Evolutionary conservation across 192 early-diverging fungal genomes (phyloP).

Genomic region (Gigaspora rosea): DNA sequence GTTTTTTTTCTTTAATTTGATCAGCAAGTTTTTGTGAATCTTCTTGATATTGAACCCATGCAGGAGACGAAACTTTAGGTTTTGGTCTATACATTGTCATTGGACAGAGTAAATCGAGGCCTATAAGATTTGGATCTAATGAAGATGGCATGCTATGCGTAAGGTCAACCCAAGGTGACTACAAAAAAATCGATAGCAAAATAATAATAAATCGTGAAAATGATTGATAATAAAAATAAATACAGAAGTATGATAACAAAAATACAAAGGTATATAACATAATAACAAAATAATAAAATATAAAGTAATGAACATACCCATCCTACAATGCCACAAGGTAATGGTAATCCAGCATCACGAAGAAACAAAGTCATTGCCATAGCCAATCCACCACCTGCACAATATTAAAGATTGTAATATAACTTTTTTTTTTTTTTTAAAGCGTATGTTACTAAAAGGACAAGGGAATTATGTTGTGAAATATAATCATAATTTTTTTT

Average conservation of each 20-base stretch:
- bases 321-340: neutral
- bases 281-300: neutral
- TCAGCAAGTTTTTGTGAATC: constrained; percentile 25
- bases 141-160: constrained; percentile 49
- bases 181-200: neutral
- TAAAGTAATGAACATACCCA: neutral
- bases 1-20: constrained; percentile 25
- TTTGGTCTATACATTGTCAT: constrained; percentile 32
- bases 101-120: too few relatives aligned
- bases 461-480: too few relatives aligned
- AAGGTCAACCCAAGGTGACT: neutral
- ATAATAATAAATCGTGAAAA: neutral
- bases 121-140: constrained; percentile 17
- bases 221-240: neutral
- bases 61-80: constrained; percentile 32
- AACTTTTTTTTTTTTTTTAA: too few relatives aligned
- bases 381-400: constrained; percentile 63
- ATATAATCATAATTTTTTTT: too few relatives aligned
- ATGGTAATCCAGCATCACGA: constrained; percentile 45
- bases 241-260: too few relatives aligned
- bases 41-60: constrained; percentile 36
- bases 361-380: constrained; percentile 53
- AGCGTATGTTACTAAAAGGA: too few relatives aligned
- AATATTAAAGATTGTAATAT: constrained; percentile 17
- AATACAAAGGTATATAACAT: too few relatives aligned